Base-by-base conservation (phyloP, 1,284 basidiomycete genomes). In the Peniophora sp. region DNA sequence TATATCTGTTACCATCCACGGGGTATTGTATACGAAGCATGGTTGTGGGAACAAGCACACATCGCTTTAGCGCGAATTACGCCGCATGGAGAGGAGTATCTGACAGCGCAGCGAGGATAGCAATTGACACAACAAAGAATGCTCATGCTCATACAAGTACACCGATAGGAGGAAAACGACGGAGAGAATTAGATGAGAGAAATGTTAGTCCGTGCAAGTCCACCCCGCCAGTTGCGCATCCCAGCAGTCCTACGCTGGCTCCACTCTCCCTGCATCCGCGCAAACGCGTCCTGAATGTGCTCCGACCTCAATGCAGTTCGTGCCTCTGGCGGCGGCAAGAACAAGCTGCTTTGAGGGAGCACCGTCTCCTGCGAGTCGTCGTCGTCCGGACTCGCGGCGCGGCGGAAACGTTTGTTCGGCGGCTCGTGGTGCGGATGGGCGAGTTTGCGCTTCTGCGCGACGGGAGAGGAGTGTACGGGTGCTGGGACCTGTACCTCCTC, bases 221-320 rank as follows among this genome's bases (percentile, higher is more conserved):
- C 91, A 9, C 89, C 90, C 48, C 89, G 74, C 85, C 87, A 94
- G 63, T 93, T 92, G 54, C 83, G 74, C 82, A 93, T 87, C 0
- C 92, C 92, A 0, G 87, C 87, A 19, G 84, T 85, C 45, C 90
- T 80, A 47, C 77, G 75, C 59, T 88, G 84, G 2, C 83, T 74
- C 80, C 89, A 89, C 56, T 92, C 85, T 16, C 83, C 77, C 65
- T 94, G 91, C 81, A 94, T 92, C 55, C 89, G 73, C 1, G 88
- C 73, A 63, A 93, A 95, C 0, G 92, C 92, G 63, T 92, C 90
- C 58, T 92, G 84, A 14, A 95, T 91, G 62, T 95, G 92, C 50
- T 89, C 84, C 0, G 90, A 86, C 38, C 80, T 72, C 45, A 95
- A 68, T 0, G 89, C 80, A 9, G 84, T 90, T 45, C 88, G 71